Evolutionary conservation across 1,139 yeast genomes (phyloP), one percentile per base, ranked within the genome.

Genomic region (Protomyces gravidus): DNA sequence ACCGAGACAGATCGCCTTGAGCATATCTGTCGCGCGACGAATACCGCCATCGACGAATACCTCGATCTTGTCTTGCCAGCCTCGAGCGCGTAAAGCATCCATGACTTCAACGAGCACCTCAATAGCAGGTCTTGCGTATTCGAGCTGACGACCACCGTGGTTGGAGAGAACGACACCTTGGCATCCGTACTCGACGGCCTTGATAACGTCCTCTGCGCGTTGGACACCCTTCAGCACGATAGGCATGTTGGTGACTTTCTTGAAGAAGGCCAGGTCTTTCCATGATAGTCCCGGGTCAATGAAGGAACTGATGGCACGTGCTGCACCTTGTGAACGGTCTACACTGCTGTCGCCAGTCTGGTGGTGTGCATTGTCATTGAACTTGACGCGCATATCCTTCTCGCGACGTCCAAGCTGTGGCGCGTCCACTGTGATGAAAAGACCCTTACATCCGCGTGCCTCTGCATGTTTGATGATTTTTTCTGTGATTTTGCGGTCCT

Each of bases 381-480:
- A 85, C 68, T 79, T 85, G 69, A 76, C 78, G 68, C 79, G 76
- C 72, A 78, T 78, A 67, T 82, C 82, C 66, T 72, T 77, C 71
- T 90, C 97, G 67, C 97, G 82, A 66, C 95, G 81, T n/a, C 97
- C 97, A 61, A 89, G 78, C 65, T 88, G 89, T 2, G 97, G 97
- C 0, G 97, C 96, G 74, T 90, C 97, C 2, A 89, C 97, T 0
- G 96, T 89, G 59, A 89, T 82, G 70, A 87, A 87, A 23, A 89
- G 75, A 0, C 90, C 96, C 68, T 84, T 84, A 68, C 86, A 77
- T 0, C 96, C 95, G 52, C 89, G 73, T 50, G 73, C 68, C 71
- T 86, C 95, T 1, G 94, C 95, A 66, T 85, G 85, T 65, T 78
- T 77, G 27, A 88, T 82, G 66, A 86, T 77, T 39, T 76, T 71